Percentiles rank a stretch among this genome's conserved stretches.
phyloP scores from a whole-genome alignment of 371 early-diverging fungal species.

The Mortierella sp. region DNA sequence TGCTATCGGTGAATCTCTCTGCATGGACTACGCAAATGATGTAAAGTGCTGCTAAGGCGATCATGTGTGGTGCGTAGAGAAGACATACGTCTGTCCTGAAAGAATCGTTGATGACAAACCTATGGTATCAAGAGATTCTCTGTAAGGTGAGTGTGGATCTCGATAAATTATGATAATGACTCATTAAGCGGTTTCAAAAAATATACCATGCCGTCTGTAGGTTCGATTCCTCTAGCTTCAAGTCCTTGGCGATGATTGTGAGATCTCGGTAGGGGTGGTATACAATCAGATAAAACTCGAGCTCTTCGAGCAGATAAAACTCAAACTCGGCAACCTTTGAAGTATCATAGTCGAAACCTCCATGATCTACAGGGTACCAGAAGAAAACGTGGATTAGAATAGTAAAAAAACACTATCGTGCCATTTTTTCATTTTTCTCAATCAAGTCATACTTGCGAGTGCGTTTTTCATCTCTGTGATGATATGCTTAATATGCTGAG shows the following conservation, averaged over 20 bases:
- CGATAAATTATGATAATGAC: no score
- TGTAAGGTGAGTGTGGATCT: not conserved
- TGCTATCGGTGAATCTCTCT: slow-evolving; percentile 36
- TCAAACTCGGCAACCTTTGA: slow-evolving; percentile 90
- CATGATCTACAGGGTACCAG: slow-evolving; percentile 26
- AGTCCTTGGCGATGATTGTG: slow-evolving; percentile 68
- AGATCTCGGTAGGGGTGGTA: slow-evolving; percentile 91
- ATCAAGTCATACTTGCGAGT: slow-evolving; percentile 64
- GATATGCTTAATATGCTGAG: slow-evolving; percentile 85
- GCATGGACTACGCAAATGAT: slow-evolving; percentile 75
- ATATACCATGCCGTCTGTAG: slow-evolving; percentile 80
- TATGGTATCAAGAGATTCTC: slow-evolving; percentile 22
- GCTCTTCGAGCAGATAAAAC: slow-evolving; percentile 89
- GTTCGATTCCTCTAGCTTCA: slow-evolving; percentile 70
- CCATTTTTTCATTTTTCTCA: not conserved
- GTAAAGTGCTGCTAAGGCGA: slow-evolving; percentile 87
- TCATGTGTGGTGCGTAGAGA: slow-evolving; percentile 90
- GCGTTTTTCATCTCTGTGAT: slow-evolving; percentile 76
- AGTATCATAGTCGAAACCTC: slow-evolving; percentile 79
- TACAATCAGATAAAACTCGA: slow-evolving; percentile 87
- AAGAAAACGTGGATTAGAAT: not conserved
- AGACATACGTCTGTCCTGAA: slow-evolving; percentile 83
- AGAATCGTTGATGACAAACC: slow-evolving; percentile 88
- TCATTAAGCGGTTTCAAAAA: not conserved
- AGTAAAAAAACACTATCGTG: not conserved